Evolutionary conservation across 305 asterid species (phyloP), one percentile per base, ranked within the genome.

Genomic region (Fraxinus velutina): DNA sequence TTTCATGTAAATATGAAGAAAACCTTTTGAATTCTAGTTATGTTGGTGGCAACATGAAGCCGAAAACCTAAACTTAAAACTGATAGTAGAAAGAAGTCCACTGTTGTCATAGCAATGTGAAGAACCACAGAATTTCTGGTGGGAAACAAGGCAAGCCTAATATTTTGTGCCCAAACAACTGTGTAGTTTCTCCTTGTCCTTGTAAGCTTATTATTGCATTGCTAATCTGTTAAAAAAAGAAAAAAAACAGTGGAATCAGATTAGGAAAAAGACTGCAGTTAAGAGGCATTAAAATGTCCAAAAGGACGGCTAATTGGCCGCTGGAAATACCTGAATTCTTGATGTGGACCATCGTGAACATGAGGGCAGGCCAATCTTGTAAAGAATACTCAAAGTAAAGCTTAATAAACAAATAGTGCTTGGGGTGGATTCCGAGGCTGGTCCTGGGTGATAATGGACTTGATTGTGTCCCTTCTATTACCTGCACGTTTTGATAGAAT

Each of bases 1-100:
- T 70, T 71, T n/a, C 37, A 71, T 30, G 74, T 66, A 75, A 79
- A 73, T 19, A 78, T 47, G 36, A 73, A 37, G 75, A 44, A n/a
- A 64, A 52, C 76, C 34, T 15, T 33, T 22, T 75, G 57, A 74
- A 50, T 39, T 74, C 77, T 57, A 64, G 39, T 42, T 75, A 32
- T 33, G 78, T 42, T 70, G 52, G 77, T 77, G 21, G 76, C 30
- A 19, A 17, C 77, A 33, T 10, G 50, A 74, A 79, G 73, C 34
- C 47, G 47, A 34, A 39, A 22, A 33, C 19, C 24, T 71, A 75
- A 79, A 24, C 57, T 19, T 75, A 47, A 77, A 84, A 8, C 42
- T 76, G 75, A 76, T 36, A 13, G 47, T 47, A 52, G 77, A 75
- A 60, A 75, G 78, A 70, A 66, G 22, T n/a, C 37, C 5, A 29